A percentile compares a stretch with the other conserved stretches of the same genome.
Evolutionary conservation across 73 alveolate genomes (phyloP).

Genomic region (Stentor coeruleus): DNA sequence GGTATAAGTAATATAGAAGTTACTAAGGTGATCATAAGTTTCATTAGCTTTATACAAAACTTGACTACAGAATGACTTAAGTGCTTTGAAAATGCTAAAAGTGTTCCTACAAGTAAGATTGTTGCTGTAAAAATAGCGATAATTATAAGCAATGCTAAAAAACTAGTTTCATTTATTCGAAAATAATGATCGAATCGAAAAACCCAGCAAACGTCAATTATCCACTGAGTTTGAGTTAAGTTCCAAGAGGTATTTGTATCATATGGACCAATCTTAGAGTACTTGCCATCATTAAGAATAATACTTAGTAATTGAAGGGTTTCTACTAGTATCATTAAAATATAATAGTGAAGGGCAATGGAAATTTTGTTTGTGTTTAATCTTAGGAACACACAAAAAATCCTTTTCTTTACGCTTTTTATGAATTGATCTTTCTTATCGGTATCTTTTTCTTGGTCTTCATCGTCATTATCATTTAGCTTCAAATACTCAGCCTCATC

Average conservation of each 20-base stretch:
- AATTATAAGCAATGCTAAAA: background rate
- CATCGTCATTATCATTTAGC: background rate
- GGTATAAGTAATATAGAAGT: too few relatives aligned
- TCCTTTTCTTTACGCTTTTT: background rate
- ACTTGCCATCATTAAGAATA: background rate
- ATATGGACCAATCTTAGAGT: background rate
- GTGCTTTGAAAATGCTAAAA: background rate
- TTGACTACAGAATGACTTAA: background rate
- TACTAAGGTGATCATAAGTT: too few relatives aligned
- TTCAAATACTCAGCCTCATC: background rate
- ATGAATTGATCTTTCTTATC: background rate
- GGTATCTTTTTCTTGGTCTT: background rate
- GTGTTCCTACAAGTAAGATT: background rate
- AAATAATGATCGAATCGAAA: slow-evolving; percentile 9
- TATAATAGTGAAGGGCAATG: background rate
- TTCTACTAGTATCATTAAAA: background rate
- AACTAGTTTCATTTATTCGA: background rate
- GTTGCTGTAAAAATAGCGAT: background rate
- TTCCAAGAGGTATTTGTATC: background rate
- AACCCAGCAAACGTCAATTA: slow-evolving; percentile 12
- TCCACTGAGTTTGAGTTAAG: background rate
- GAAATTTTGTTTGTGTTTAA: background rate
- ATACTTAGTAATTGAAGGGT: background rate
- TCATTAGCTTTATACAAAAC: too few relatives aligned
- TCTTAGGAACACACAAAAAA: background rate